Evolutionary conservation across 306 rosid species (phyloP), one percentile per base, ranked within the genome.

Genomic region (Pyrus pyrifolia): DNA sequence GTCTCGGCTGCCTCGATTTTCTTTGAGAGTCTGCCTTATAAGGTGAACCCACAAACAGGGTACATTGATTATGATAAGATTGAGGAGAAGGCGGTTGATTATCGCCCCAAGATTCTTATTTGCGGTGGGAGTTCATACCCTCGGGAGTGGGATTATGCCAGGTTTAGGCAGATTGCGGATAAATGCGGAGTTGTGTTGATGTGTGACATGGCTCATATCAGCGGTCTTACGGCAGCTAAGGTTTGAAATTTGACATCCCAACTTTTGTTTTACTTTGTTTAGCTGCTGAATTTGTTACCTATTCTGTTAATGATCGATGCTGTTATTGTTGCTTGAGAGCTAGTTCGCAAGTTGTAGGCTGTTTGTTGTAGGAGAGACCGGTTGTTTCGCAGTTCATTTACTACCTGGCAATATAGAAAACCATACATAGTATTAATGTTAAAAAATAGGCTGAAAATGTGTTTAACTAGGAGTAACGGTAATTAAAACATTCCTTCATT

Each of bases 141-240:
- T 73, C 85, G 98, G 44, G 98, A 94, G 77, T 90, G 93, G 95
- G 98, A 94, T 78, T 94, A 94, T 31, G 88, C 92, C 0, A 90
- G 95, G 82, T 92, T 94, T 88, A 84, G 98, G 85, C 93, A 84
- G 68, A 85, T 94, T 83, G 93, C 98, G 0, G 97, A 92, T 77
- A 94, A 90, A 75, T 92, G 98, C 72, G 96, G 97, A 55, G 92
- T 97, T 46, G 93, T 89, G 31, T 81, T 94, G 29, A 64, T 94
- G 88, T 92, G 97, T 73, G 98, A 94, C 80, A 94, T 94, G 97
- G 98, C 98, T 21, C 97, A 92, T 82, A 90, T 94, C 63, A 94
- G 98, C 76, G 97, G 98, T 29, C 79, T 94, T 45, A 81, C 92
- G 22, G 96, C 96, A 9, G 98, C 97, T 35, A 92, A 92, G 96